Percentiles rank a stretch among this genome's conserved stretches.
Evolutionary conservation across 2,329 filamentous ascomycete genomes (phyloP).

Genomic region (Blumeria graminis): DNA sequence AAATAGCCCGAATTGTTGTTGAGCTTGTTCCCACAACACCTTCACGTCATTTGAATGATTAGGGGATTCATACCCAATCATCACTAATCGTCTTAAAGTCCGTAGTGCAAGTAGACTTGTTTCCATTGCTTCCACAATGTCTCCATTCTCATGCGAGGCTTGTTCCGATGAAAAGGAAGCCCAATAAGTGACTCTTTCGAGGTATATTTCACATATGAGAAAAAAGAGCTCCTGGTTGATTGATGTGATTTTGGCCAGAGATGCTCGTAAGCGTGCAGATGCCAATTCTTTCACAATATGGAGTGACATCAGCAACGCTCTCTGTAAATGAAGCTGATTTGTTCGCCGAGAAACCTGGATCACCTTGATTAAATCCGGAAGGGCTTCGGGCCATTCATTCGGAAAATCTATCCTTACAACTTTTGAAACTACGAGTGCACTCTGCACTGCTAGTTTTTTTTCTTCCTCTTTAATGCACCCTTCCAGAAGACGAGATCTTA

Average conservation of each 20-base stretch:
- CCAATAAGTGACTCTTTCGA: constrained; percentile 49
- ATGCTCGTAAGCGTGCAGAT: constrained; percentile 51
- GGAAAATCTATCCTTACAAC: constrained; percentile 79
- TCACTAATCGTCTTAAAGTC: constrained; percentile 51
- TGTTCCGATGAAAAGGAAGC: constrained; percentile 31
- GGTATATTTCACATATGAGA: constrained; percentile 55
- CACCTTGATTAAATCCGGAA: constrained; percentile 34
- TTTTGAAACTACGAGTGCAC: constrained; percentile 70
- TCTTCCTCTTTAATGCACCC: constrained; percentile 58
- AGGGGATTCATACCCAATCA: constrained; percentile 64
- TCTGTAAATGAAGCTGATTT: constrained; percentile 41
- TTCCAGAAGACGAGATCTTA: constrained; percentile 51
- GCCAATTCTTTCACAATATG: constrained; percentile 79
- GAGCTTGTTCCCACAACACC: constrained; percentile 58
- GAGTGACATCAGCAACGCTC: constrained; percentile 53
- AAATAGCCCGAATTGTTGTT: constrained; percentile 55
- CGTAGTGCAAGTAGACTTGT: constrained; percentile 63
- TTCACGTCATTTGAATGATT: constrained; percentile 53
- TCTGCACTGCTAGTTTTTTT: constrained; percentile 56
- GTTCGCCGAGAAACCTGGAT: constrained; percentile 33
- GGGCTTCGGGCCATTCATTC: constrained; percentile 49
- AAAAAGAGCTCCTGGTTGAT: constrained; percentile 68
- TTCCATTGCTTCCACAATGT: constrained; percentile 35
- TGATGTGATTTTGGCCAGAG: constrained; percentile 51
- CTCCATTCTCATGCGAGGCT: constrained; percentile 31